Conservation (phyloP, 192 early-diverging fungal genomes). For the Podila minutissima region DNA sequence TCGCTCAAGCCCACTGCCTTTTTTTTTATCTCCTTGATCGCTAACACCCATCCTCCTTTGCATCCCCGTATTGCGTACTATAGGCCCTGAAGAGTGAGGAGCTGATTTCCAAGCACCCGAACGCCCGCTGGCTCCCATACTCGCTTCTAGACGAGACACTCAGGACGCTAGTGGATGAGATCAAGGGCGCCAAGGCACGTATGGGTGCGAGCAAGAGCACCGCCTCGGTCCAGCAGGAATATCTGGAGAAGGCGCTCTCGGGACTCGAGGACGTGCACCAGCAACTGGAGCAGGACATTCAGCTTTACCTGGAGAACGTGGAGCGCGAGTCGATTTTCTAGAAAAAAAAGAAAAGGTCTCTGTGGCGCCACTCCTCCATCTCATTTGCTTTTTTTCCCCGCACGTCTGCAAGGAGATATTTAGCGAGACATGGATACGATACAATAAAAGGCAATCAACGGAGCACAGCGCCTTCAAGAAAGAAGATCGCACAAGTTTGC, state of each 20-base stretch:
- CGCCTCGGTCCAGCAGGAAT: neutral
- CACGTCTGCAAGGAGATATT: too few relatives aligned
- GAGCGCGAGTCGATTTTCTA: conserved; percentile 36
- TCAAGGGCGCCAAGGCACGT: conserved; percentile 3
- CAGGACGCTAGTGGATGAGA: conserved; percentile 13
- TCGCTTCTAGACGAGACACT: conserved; percentile 46
- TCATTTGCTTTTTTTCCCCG: too few relatives aligned
- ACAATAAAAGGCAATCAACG: too few relatives aligned
- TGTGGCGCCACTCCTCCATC: too few relatives aligned
- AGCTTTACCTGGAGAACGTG: conserved; percentile 36
- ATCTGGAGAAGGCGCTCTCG: neutral
- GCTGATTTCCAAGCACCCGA: conserved; percentile 28
- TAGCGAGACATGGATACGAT: too few relatives aligned
- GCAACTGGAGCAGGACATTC: conserved; percentile 29
- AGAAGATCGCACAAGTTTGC: too few relatives aligned
- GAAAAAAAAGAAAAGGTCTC: neutral
- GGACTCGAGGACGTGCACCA: conserved; percentile 11
- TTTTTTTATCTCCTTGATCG: neutral
- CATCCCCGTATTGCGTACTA: neutral
- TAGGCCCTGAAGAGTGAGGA: conserved; percentile 41
- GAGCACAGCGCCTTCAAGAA: too few relatives aligned
- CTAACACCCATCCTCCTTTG: neutral
- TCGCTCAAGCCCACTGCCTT: neutral
- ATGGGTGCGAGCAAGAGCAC: neutral
- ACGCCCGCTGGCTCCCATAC: conserved; percentile 46